These are phyloP conservation scores for Sanguinoderma infundibulare DNA, from an alignment of 1,284 basidiomycete genomes.

Conservation along the genomic window DNA sequence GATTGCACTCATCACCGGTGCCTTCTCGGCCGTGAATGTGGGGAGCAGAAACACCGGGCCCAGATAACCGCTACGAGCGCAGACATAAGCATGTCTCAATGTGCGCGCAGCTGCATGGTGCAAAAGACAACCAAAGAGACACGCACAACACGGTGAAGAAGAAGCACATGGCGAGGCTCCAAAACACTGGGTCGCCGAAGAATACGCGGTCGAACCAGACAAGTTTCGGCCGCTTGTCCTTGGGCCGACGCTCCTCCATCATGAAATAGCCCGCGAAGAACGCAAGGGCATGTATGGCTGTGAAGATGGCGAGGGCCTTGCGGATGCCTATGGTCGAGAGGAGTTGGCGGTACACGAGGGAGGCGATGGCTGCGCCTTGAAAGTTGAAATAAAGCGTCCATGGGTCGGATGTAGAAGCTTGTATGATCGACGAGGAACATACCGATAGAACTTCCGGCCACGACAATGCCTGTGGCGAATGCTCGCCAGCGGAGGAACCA, in stretches of 20 bases:
- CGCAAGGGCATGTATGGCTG: conserved; percentile 18
- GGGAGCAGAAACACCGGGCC: conserved; percentile 26
- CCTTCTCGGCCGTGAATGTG: conserved; percentile 23
- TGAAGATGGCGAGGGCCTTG: conserved; percentile 26
- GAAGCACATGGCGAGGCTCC: conserved; percentile 24
- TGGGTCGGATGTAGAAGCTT: too few relatives aligned
- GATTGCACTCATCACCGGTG: conserved; percentile 16
- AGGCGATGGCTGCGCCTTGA: conserved; percentile 22
- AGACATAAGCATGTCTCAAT: background rate
- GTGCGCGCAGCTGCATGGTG: background rate
- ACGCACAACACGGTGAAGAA: conserved; percentile 25
- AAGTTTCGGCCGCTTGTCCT: conserved; percentile 14
- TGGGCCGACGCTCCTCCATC: conserved; percentile 22
- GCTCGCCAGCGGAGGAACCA: conserved; percentile 27
- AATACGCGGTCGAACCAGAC: conserved; percentile 26
- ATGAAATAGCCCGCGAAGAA: conserved; percentile 22
- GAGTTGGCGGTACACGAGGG: conserved; percentile 19
- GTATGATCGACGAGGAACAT: background rate
- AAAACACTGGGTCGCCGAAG: conserved; percentile 26
- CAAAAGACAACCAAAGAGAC: background rate
- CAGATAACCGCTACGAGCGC: conserved; percentile 19
- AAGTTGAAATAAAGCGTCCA: background rate
- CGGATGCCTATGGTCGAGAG: conserved; percentile 21
- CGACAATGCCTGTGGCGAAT: conserved; percentile 25
- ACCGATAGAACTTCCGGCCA: conserved; percentile 27